Evolutionary conservation across 768 basidiomycete species (phyloP).

Genomic region (Antrodiella citrinella): DNA sequence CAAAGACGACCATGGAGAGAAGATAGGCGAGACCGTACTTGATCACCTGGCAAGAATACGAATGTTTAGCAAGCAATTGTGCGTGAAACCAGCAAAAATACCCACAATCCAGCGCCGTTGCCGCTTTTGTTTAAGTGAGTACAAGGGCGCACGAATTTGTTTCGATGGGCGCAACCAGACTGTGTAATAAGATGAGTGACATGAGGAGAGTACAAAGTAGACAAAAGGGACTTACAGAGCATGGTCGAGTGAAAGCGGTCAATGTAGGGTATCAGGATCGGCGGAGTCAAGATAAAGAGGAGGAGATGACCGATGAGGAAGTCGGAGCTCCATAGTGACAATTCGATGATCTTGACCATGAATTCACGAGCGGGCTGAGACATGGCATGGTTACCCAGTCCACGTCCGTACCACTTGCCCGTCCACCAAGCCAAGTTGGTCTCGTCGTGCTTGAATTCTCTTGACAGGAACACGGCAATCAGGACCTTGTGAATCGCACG

Average conservation of each 20-base stretch:
- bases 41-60: constrained; percentile 44
- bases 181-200: constrained; percentile 28
- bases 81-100: constrained; percentile 12
- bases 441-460: constrained; percentile 99
- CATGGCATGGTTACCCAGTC: constrained; percentile 84
- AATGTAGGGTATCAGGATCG: constrained; percentile 83
- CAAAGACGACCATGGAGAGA: constrained; percentile 57
- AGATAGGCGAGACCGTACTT: constrained; percentile 80
- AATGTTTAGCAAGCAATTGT: constrained; percentile 9
- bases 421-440: constrained; percentile 99
- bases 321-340: constrained; percentile 93
- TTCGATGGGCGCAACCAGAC: constrained; percentile 95
- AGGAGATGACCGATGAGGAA: constrained; percentile 82
- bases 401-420: constrained; percentile 93
- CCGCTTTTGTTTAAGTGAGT: constrained; percentile 81
- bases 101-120: constrained; percentile 86
- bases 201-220: neutral
- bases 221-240: constrained; percentile 59
- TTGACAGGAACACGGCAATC: constrained; percentile 88
- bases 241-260: constrained; percentile 87
- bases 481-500: constrained; percentile 89
- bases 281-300: constrained; percentile 84
- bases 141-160: constrained; percentile 89
- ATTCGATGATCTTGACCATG: constrained; percentile 94
- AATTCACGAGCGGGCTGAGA: constrained; percentile 98